Percentiles rank a stretch among this genome's conserved stretches.
phyloP scores from a whole-genome alignment of 345 rosid species.

The Lumnitzera racemosa region DNA sequence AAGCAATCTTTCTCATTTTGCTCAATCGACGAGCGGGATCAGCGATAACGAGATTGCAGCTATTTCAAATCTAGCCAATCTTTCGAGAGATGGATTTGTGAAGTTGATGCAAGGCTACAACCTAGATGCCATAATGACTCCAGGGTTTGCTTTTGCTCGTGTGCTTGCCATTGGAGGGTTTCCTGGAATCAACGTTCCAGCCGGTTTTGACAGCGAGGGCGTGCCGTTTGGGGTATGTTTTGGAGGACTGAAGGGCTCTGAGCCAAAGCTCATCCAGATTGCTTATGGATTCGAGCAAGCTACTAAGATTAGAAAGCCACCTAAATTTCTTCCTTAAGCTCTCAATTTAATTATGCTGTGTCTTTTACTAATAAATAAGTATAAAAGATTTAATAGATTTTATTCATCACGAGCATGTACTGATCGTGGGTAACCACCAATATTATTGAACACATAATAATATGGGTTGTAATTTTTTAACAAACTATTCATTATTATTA shows the following conservation, averaged over 20 bases:
- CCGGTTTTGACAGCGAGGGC: slow-evolving; percentile 39
- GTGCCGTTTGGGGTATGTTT: slow-evolving; percentile 62
- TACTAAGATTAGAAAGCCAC: slow-evolving; percentile 53
- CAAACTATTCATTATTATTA: too few species aligned
- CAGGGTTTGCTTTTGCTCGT: slow-evolving; percentile 11
- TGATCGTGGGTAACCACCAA: too few species aligned
- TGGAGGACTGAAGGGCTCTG: slow-evolving; percentile 56
- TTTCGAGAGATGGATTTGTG: slow-evolving; percentile 43
- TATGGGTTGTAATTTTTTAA: too few species aligned
- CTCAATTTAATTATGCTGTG: too few species aligned
- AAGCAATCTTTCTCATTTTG: slow-evolving; percentile 29
- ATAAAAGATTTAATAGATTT: too few species aligned
- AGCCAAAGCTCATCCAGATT: slow-evolving; percentile 70
- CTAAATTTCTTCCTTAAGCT: slow-evolving; percentile 17
- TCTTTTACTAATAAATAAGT: too few species aligned
- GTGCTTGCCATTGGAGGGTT: slow-evolving; percentile 70
- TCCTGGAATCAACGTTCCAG: slow-evolving; percentile 69
- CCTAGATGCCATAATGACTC: slow-evolving; percentile 51
- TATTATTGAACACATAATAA: too few species aligned
- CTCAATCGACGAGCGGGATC: slow-evolving; percentile 44
- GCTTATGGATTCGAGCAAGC: slow-evolving; percentile 71
- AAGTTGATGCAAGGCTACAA: slow-evolving; percentile 33
- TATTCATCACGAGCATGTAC: too few species aligned
- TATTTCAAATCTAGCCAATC: slow-evolving; percentile 17
- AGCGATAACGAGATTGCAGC: slow-evolving; percentile 29